A percentile compares a stretch with the other conserved stretches of the same genome.
These are phyloP conservation scores for Hypseocharis bilobata DNA, from an alignment of 441 rosid genomes.

Conservation along the genomic window DNA sequence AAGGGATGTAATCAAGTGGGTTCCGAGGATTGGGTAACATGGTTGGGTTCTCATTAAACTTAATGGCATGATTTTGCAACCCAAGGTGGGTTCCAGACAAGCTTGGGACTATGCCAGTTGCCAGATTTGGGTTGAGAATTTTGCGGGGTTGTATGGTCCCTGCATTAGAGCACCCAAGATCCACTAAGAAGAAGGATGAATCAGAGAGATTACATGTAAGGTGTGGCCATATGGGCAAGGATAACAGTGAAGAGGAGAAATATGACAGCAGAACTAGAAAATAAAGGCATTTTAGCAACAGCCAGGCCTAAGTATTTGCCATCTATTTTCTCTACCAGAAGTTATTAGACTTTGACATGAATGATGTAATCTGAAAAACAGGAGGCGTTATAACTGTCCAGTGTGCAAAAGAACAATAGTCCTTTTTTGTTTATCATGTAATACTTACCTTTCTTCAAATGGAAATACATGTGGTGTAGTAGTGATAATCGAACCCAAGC, in stretches of 20 bases:
- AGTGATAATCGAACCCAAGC: slow-evolving; percentile 65
- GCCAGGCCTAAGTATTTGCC: not conserved
- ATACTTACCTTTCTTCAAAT: slow-evolving; percentile 81
- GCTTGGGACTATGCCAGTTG: not conserved
- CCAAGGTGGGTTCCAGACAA: not conserved
- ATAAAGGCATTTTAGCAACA: not conserved
- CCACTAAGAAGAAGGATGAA: not conserved
- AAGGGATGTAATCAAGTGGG: not conserved
- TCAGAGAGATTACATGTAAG: not conserved
- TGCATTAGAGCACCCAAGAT: not conserved
- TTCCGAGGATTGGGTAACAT: not conserved
- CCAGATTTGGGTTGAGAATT: not conserved
- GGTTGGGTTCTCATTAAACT: not conserved
- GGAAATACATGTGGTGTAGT: slow-evolving; percentile 84
- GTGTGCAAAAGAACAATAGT: not conserved
- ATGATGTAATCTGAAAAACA: not conserved
- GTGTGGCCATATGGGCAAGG: not conserved
- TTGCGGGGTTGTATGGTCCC: not conserved
- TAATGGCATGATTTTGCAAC: not conserved
- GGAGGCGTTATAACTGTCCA: slow-evolving; percentile 1
- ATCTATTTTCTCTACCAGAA: no score
- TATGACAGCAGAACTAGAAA: not conserved
- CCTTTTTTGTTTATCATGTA: slow-evolving; percentile 1
- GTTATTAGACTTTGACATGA: not conserved
- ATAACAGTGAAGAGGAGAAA: not conserved